These are phyloP conservation scores for Trichophyton equinum DNA, from an alignment of 2,329 filamentous ascomycete genomes.

Conservation along the genomic window DNA sequence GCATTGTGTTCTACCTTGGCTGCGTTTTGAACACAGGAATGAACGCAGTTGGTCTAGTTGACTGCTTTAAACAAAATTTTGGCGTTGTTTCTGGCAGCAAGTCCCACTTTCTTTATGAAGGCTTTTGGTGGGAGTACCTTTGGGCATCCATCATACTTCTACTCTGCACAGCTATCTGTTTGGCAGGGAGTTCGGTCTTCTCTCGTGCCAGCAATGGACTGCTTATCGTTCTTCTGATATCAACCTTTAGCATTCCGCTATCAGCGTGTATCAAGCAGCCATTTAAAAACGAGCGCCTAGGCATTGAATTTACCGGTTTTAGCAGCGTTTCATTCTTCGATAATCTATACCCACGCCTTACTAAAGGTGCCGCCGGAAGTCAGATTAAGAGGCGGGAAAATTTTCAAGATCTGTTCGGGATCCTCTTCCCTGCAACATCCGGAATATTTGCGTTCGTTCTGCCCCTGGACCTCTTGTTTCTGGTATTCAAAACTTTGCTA, in stretches of 20 bases:
- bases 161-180: constrained; percentile 60
- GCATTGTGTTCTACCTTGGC: constrained; percentile 81
- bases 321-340: constrained; percentile 54
- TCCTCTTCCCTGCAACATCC: constrained; percentile 63
- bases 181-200: constrained; percentile 70
- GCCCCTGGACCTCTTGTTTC: constrained; percentile 18
- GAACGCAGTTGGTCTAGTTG: constrained; percentile 75
- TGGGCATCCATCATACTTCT: constrained; percentile 60
- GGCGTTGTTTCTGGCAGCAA: constrained; percentile 45
- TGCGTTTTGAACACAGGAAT: constrained; percentile 75
- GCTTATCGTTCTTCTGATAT: constrained; percentile 55
- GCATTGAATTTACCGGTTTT: constrained; percentile 67
- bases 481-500: constrained; percentile 46
- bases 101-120: constrained; percentile 51
- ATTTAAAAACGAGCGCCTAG: constrained; percentile 50
- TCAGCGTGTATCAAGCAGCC: constrained; percentile 58
- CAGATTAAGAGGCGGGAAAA: constrained; percentile 52
- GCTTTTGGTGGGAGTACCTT: constrained; percentile 65
- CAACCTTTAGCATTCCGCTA: constrained; percentile 69
- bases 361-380: constrained; percentile 49
- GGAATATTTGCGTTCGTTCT: constrained; percentile 43
- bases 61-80: constrained; percentile 68
- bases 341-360: constrained; percentile 61
- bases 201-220: constrained; percentile 67
- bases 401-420: constrained; percentile 73